Percentiles rank a stretch among this genome's conserved stretches.
Conservation (phyloP, 2,329 filamentous ascomycete species). For the Fusarium virguliforme region DNA sequence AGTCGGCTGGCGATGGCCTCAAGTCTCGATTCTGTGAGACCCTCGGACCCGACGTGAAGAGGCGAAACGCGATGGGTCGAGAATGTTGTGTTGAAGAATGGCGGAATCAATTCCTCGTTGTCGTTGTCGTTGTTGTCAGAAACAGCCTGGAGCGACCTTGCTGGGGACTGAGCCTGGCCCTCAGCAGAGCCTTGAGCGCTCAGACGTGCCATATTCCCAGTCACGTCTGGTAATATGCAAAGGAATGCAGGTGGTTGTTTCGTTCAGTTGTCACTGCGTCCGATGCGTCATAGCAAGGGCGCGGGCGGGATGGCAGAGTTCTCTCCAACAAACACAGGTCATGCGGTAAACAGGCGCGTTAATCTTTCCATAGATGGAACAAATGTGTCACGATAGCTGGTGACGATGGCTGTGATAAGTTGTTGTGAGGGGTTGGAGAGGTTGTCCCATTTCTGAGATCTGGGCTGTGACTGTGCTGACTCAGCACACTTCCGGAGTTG, state of each 20-base stretch:
- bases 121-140: slow-evolving; percentile 25
- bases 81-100: slow-evolving; percentile 73
- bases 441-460: not conserved
- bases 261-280: not conserved
- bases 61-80: slow-evolving; percentile 71
- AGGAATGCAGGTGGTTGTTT: not conserved
- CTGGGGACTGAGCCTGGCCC: slow-evolving; percentile 37
- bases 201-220: slow-evolving; percentile 42
- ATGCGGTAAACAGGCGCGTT: not conserved
- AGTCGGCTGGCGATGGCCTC: slow-evolving; percentile 64
- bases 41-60: slow-evolving; percentile 63
- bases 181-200: slow-evolving; percentile 43
- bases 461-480: not conserved
- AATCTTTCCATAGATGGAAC: not conserved
- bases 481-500: not conserved
- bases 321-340: not conserved
- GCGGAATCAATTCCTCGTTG: slow-evolving; percentile 51
- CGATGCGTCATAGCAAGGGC: slow-evolving; percentile 2
- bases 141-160: slow-evolving; percentile 32
- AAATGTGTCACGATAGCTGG: not conserved
- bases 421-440: not conserved
- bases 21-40: slow-evolving; percentile 60
- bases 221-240: not conserved
- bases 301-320: not conserved
- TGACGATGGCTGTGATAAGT: not conserved